Evolutionary conservation across 116 monocot species (phyloP), one percentile per base, ranked within the genome.

Genomic region (Dioscorea cayenensis): DNA sequence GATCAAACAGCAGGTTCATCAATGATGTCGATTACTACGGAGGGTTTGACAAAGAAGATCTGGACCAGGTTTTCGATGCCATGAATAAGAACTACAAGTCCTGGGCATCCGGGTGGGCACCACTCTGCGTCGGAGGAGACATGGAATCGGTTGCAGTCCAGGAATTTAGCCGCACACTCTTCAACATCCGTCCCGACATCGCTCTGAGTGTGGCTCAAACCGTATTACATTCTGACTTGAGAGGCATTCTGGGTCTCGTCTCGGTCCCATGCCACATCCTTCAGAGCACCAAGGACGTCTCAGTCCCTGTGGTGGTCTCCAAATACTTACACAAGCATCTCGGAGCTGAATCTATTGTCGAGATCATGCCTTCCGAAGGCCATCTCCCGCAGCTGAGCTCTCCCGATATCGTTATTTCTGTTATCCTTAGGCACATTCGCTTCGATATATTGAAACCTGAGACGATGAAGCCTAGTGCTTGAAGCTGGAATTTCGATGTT

Each of bases 101-200:
- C 2, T 99, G 99, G 99, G 83, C 79, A n/a, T 83, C 86, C 12
- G 99, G 99, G 12, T 99, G 89, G 27, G 94, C 99, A 18, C 99
- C 99, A 0, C 51, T 94, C 60, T 76, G 75, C 10, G 77, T 99
- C 0, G 94, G 99, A 14, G 89, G 87, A 14, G 99, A 99, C 77
- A 91, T 99, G 99, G 87, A 99, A 16, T 99, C 99, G 0, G 80
- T 84, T 2, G 94, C 87, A 9, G 94, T 99, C 28, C 94, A 99
- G 71, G 99, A 99, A 69, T 99, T 99, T 73, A 99, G 99, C 64
- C 81, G 99, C 6, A 94, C 99, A 2, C 87, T 99, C 14, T 99
- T 99, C 88, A 99, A 99, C 60, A 85, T 99, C 28, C 90, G 94
- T 0, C 99, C 99, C 0, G 99, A 99, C 64, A 99, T 99, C 65